Evolutionary conservation across 805 yeast genomes (phyloP).

Genomic region (Candida multigemmis): DNA sequence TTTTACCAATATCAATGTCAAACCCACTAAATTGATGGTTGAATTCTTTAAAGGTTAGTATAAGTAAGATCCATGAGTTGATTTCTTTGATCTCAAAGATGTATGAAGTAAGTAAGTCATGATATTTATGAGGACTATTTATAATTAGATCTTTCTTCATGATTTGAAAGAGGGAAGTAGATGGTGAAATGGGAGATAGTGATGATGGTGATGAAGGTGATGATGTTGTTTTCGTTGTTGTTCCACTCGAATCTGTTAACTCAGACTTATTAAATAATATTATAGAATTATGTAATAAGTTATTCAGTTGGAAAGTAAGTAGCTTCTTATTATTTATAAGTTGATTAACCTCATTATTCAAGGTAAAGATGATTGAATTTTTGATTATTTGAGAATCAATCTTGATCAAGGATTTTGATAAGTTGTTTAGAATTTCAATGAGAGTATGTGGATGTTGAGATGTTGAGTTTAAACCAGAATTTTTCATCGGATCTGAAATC

Average conservation of each 20-base stretch:
- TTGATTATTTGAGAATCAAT: slow-evolving; percentile 13
- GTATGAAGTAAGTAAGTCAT: slow-evolving; percentile 41
- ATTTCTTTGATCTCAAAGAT: slow-evolving; percentile 29
- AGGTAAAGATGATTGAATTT: slow-evolving; percentile 18
- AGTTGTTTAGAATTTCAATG: slow-evolving; percentile 12
- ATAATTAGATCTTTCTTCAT: slow-evolving; percentile 41
- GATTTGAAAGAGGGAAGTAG: slow-evolving; percentile 23
- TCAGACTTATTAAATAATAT: slow-evolving; percentile 37
- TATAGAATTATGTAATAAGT: slow-evolving; percentile 42
- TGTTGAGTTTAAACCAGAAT: not conserved
- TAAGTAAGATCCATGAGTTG: slow-evolving; percentile 36
- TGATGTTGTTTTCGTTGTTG: slow-evolving; percentile 4
- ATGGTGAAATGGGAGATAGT: not conserved
- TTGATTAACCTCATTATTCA: slow-evolving; percentile 25
- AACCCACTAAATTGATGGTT: slow-evolving; percentile 12
- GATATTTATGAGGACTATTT: slow-evolving; percentile 41
- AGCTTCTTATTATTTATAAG: slow-evolving; percentile 10
- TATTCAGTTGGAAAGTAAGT: slow-evolving; percentile 23
- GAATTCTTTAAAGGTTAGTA: slow-evolving; percentile 40
- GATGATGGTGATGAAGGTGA: slow-evolving; percentile 1
- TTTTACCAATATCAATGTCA: slow-evolving; percentile 5
- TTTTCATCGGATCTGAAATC: slow-evolving; percentile 2
- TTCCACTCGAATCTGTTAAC: slow-evolving; percentile 4
- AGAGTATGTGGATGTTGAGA: slow-evolving; percentile 2
- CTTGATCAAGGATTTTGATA: slow-evolving; percentile 13